Base-by-base conservation (phyloP, 1,284 basidiomycete genomes). In the Ganoderma multipileum region DNA sequence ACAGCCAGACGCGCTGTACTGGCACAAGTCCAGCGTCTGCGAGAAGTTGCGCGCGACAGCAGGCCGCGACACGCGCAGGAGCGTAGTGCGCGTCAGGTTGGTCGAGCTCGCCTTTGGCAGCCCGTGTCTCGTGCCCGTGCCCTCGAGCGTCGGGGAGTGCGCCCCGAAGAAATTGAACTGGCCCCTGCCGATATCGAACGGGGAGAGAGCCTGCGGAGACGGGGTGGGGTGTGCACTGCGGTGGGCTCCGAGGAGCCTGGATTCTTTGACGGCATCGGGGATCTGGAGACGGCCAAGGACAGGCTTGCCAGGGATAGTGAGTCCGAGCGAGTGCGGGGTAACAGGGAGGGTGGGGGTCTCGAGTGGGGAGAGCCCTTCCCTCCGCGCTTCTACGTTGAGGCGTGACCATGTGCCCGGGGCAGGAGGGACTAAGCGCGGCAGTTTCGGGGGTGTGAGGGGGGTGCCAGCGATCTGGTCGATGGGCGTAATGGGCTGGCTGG, bases 381-480 rank as follows among this genome's bases (percentile, higher is more conserved):
- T 61, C 2, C 58, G 68, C 3, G 68, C 65, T 59, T 68, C 65
- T 3, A 64, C 62, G 28, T 71, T 68, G 6, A 68, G 33, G 18
- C 63, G 47, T 1, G 68, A 64, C 72, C 69, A 73, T 2, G 66
- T 68, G n/a, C 69, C 69, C 20, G 72, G 68, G 0, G 70, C 62
- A 26, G 64, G 69, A 16, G 73, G 76, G 63, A 62, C 62, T 11
- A 72, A 36, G 18, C 75, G 73, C 16, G 70, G 70, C 4, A 70
- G 55, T 54, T 65, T 71, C 1, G 79, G 79, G 30, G 79, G 78
- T 8, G 70, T 69, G 3, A 73, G 68, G 20, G 76, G 77, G 1
- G 76, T 77, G 44, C 75, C 73, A 16, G 75, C 64, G 33, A 79
- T 76, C 63, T 80, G 79, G n/a, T 79, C 78, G 2, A 77, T 54